Conservation (phyloP, 768 basidiomycete genomes). For the Clavaria fumosa region DNA sequence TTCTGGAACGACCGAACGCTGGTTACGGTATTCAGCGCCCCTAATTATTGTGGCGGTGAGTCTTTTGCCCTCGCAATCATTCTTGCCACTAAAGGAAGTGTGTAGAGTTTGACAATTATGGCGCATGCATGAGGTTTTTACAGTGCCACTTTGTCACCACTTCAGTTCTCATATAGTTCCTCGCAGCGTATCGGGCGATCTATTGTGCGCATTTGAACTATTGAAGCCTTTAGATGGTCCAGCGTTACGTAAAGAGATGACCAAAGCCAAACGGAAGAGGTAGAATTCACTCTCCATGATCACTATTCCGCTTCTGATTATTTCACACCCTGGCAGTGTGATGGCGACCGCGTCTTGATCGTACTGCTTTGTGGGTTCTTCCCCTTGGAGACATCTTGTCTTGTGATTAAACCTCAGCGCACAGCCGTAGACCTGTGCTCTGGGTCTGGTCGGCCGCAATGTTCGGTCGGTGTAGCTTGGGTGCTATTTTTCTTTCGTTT, state of each 20-base stretch:
- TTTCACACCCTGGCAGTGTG: slow-evolving; percentile 14
- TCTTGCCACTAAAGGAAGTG: slow-evolving; percentile 10
- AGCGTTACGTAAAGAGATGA: slow-evolving; percentile 95
- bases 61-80: slow-evolving; percentile 6
- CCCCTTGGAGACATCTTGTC: too few species aligned
- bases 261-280: slow-evolving; percentile 97
- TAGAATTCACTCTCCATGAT: slow-evolving; percentile 14
- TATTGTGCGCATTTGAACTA: slow-evolving; percentile 93
- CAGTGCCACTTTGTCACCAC: slow-evolving; percentile 3
- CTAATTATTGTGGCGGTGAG: slow-evolving; percentile 90
- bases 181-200: slow-evolving; percentile 82
- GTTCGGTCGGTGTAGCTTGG: too few species aligned
- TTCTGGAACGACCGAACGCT: slow-evolving; percentile 99
- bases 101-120: slow-evolving; percentile 88
- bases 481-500: too few species aligned
- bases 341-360: slow-evolving; percentile 17
- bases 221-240: slow-evolving; percentile 92
- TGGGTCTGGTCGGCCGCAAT: too few species aligned
- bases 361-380: too few species aligned
- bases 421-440: too few species aligned
- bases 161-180: slow-evolving; percentile 8
- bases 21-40: slow-evolving; percentile 97
- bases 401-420: too few species aligned
- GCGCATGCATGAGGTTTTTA: slow-evolving; percentile 80
- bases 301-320: slow-evolving; percentile 2